phyloP scores from a whole-genome alignment of 768 basidiomycete genomes.

The Suillus plorans region DNA sequence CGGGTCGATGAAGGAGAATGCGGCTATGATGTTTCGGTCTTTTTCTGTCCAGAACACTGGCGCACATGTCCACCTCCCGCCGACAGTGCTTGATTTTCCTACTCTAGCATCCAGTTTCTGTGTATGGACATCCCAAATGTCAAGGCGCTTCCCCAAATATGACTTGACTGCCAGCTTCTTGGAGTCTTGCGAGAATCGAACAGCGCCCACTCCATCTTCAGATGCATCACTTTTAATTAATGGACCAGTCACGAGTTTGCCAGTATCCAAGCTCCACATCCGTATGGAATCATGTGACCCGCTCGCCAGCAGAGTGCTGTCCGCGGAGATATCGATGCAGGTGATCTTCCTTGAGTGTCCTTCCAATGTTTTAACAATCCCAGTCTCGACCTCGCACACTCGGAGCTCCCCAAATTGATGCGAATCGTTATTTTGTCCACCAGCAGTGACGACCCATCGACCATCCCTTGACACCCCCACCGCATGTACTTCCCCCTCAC shows the following conservation, averaged over 20 bases:
- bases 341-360: neutral
- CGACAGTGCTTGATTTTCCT: neutral
- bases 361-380: too few relatives aligned
- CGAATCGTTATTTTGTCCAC: neutral
- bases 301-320: neutral
- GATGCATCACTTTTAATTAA: neutral
- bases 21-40: neutral
- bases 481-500: neutral
- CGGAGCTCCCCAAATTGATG: neutral
- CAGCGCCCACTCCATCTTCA: neutral
- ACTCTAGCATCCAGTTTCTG: neutral
- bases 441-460: neutral
- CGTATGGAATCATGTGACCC: neutral
- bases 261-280: neutral
- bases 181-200: neutral
- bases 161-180: neutral
- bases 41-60: neutral
- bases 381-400: neutral
- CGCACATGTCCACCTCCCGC: neutral
- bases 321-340: neutral
- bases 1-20: neutral
- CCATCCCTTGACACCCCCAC: neutral
- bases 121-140: neutral
- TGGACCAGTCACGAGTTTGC: neutral
- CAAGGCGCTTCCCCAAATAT: neutral